Evolutionary conservation across 2,329 filamentous ascomycete species (phyloP), one percentile per base, ranked within the genome.

Genomic region (Scytalidium lignicola): DNA sequence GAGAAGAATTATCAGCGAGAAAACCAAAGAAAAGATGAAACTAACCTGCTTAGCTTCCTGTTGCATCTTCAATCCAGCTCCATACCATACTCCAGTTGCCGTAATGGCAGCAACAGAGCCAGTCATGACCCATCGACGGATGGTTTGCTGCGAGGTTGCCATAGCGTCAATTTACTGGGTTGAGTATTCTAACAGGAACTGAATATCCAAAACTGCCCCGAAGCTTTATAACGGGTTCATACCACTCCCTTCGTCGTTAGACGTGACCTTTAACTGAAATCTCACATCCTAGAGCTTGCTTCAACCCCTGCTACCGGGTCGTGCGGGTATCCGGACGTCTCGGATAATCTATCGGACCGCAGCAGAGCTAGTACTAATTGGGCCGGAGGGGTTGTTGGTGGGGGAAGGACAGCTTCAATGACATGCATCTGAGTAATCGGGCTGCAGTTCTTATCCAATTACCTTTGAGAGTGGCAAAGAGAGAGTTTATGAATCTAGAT

Each of bases 21-120:
- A 18, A n/a, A 10, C 10, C 5, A 40, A 6, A 15, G 6, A 13
- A 18, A 29, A 15, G 37, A 18, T 23, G 41, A 18, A 44, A 64
- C 41, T 65, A 37, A 82, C 80, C 70, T 80, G 64, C 48, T 71
- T 69, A 32, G 68, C 63, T 44, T 83, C 74, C 53, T 73, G 68
- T 26, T 72, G 65, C 3, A 71, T 74, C 62, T 82, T 83, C 51
- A 84, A 55, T 6, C 74, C 73, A 18, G 82, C 81, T 20, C 82
- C 82, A 57, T 82, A 83, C 53, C 77, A 71, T 4, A 78, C 72
- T 46, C 81, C 80, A 1, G 73, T 74, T 6, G 75, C 74, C 1
- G 79, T 82, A 43, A 82, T 73, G 15, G 75, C 72, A 9, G 76
- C 72, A 17, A 83, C 72, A 2, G 75, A 71, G 29, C 70, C 74